Evolutionary conservation across 306 rosid genomes (phyloP).

Genomic region (Malus sylvestris): DNA sequence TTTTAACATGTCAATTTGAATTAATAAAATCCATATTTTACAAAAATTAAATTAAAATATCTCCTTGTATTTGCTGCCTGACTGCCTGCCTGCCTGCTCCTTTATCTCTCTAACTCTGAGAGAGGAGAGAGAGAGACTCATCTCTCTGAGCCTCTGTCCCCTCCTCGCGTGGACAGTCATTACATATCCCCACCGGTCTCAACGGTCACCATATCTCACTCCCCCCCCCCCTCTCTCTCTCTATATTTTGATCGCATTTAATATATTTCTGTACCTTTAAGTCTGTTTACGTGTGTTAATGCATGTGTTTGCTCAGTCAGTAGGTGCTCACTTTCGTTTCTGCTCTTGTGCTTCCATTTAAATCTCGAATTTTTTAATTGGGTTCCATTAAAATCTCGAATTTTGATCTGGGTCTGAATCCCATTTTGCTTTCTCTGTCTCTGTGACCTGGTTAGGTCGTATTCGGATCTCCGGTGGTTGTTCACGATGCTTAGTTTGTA

Average conservation of each 20-base stretch:
- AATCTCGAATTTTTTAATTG: background rate
- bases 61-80: background rate
- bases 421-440: background rate
- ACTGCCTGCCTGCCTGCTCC: background rate
- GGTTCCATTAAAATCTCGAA: background rate
- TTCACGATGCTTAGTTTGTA: conserved; percentile 40
- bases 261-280: background rate
- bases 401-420: background rate
- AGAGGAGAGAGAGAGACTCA: background rate
- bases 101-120: background rate
- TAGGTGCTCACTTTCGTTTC: background rate
- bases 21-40: background rate
- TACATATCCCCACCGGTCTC: conserved; percentile 31
- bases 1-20: background rate
- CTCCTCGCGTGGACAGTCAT: conserved; percentile 41
- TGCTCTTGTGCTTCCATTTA: conserved; percentile 7
- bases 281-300: background rate
- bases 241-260: background rate
- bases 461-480: conserved; percentile 20
- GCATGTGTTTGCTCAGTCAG: background rate
- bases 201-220: conserved; percentile 39
- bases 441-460: conserved; percentile 17
- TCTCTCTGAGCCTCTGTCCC: conserved; percentile 26
- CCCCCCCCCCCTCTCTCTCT: background rate
- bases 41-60: background rate